A percentile compares a stretch with the other conserved stretches of the same genome.
Evolutionary conservation across 306 rosid species (phyloP).

Genomic region (Lagenaria siceraria): DNA sequence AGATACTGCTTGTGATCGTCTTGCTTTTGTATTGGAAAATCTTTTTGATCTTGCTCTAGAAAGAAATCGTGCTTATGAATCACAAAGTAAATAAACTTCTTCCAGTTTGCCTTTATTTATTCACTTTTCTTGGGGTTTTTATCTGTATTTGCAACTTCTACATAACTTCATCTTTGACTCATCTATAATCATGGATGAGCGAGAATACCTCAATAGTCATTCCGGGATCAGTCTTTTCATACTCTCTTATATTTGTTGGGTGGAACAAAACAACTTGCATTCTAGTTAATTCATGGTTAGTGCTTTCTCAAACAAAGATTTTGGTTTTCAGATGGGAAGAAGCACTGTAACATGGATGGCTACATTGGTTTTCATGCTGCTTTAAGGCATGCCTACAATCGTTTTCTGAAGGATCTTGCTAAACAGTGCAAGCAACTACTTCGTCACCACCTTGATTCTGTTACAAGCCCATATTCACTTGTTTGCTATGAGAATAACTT

Average conservation of each 20-base stretch:
- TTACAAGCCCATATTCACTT: constrained; percentile 90
- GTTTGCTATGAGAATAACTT: constrained; percentile 61
- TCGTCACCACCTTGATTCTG: constrained; percentile 86
- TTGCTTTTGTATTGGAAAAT: constrained; percentile 74
- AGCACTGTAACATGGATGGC: constrained; percentile 67
- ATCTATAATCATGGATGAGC: neutral
- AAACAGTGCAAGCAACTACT: constrained; percentile 83
- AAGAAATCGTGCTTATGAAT: constrained; percentile 47
- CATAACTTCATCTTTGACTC: neutral
- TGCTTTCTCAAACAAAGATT: neutral
- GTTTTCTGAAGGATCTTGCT: constrained; percentile 63
- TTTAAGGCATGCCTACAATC: constrained; percentile 61
- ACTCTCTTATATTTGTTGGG: neutral
- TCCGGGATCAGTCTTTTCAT: neutral
- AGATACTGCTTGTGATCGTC: constrained; percentile 92
- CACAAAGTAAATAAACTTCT: constrained; percentile 30
- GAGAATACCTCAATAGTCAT: neutral
- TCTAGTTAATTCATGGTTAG: neutral
- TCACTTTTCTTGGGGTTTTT: neutral
- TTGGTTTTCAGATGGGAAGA: constrained; percentile 46
- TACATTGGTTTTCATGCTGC: constrained; percentile 93
- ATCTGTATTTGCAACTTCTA: neutral
- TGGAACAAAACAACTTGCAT: neutral
- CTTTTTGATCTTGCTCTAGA: constrained; percentile 87
- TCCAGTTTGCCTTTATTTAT: neutral